Evolutionary conservation across 495 filamentous ascomycete genomes (phyloP), one percentile per base, ranked within the genome.

Genomic region (Diplogelasinospora grovesii): DNA sequence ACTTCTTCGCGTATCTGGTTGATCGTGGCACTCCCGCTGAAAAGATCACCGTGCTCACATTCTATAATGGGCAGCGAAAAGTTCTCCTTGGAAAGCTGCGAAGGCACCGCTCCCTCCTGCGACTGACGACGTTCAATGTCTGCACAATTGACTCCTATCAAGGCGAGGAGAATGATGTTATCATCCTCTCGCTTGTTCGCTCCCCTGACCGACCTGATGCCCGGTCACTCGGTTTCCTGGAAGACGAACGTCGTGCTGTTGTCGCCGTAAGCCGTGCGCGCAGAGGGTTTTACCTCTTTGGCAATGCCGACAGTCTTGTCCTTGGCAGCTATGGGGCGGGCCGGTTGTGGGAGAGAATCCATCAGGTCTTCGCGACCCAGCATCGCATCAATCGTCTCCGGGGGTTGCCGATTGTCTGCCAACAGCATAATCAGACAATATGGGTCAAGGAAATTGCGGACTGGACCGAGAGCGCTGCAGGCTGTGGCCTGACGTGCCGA

Each of bases 131-230:
- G 23, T 72, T 83, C 50, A 88, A 85, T 18, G 79, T 96, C 1
- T 73, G 70, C 26, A 96, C 92, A 0, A 86, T 97, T 0, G 92
- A 97, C 52, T 89, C 85, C 0, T 96, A 90, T 57, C 92, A 97
- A 54, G 90, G 90, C 20, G 88, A 96, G 55, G 89, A 97, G 50
- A 96, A 96, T 49, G 86, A 87, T 14, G 68, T 96, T 24, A 65
- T 96, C 13, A 49, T 97, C 4, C 68, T 96, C 1, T 95, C 89
- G 0, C 65, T 96, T 0, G 90, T 95, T 8, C 72, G 92, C 31
- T 89, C 82, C 51, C 58, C 58, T 2, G 49, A 48, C 13, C 44
- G 49, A 8, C 28, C 48, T 9, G 46, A 38, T 16, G 41, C 65
- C 23, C n/a, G n/a, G n/a, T n/a, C n/a, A n/a, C 78, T 86, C 33